Base-by-base conservation (phyloP, 2,329 filamentous ascomycete species). In the Fusarium mundagurra region DNA sequence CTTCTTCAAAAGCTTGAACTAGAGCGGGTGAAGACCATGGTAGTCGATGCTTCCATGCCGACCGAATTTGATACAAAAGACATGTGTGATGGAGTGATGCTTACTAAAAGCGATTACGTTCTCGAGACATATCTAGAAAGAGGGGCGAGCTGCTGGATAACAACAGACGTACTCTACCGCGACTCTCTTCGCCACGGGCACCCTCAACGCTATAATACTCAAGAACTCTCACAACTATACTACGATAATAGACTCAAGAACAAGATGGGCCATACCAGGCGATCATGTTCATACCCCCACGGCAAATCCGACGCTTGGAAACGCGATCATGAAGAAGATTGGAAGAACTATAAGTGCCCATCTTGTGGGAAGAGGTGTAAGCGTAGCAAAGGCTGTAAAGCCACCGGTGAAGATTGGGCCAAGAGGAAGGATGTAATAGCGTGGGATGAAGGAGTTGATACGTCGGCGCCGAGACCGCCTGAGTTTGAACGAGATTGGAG, bases 401-500 rank as follows among this genome's bases (percentile, higher is more conserved):
- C 54, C 1, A 69, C 65, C 1, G 67, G 67, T 0, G 50, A 57
- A 10, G 47, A 63, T 3, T 69, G 65, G 67, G 58, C 50, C 1
- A 60, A 45, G 14, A 17, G 29, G 13, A 44, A 24, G 2, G 20
- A 5, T 8, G 33, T 5, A 0, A 14, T 27, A 18, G 36, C 22
- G 3, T 69, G 67, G 67, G 39, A 38, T n/a, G 57, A 64, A 8
- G 58, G 65, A 0, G 43, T 64, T 0, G 43, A 69, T 3, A 22
- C 41, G 1, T 34, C 58, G 0, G 38, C 43, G 0, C 31, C 58
- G 1, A 45, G 67, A n/a, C 67, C 65, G 5, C 67, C 67, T 3
- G 67, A 69, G 5, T 69, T 69, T 22, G 67, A 69, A 34, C 64
- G 22, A 0, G 22, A 69, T 10, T 69, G 67, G 65, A 69, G 65